Percentiles rank a stretch among this genome's conserved stretches.
Conservation (phyloP, 129 eudicot species). For the Oenanthe sinensis region DNA sequence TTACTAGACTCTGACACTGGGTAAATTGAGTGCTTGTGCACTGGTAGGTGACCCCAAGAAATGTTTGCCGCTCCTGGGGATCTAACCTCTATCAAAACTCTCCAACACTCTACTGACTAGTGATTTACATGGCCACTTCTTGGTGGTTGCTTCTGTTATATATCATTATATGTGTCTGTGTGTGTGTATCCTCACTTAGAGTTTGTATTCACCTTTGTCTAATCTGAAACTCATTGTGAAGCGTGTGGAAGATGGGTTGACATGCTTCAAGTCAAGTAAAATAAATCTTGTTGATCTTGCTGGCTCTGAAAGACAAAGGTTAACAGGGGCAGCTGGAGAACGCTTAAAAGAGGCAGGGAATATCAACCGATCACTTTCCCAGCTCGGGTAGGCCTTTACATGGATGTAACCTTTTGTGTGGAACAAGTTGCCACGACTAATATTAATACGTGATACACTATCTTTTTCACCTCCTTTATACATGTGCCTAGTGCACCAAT, state of each 20-base stretch:
- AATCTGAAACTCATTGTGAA: conserved; percentile 18
- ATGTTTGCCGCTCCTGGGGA: too few species aligned
- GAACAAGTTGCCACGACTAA: background rate
- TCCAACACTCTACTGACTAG: too few species aligned
- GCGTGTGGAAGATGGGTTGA: conserved; percentile 67
- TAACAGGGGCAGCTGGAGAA: conserved; percentile 96
- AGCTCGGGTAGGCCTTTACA: conserved; percentile 64
- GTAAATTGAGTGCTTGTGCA: too few species aligned
- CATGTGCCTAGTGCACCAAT: background rate
- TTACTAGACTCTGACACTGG: too few species aligned
- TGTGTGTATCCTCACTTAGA: background rate
- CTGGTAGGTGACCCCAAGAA: too few species aligned
- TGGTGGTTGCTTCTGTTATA: too few species aligned
- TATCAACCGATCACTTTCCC: conserved; percentile 92
- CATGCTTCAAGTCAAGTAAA: conserved; percentile 74
- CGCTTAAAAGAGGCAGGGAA: conserved; percentile 98
- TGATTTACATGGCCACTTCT: too few species aligned
- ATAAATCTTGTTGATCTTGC: conserved; percentile 98
- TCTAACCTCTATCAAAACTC: too few species aligned
- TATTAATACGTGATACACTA: background rate
- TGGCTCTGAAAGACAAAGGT: conserved; percentile 93
- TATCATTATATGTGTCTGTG: background rate
- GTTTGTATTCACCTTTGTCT: background rate
- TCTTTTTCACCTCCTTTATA: background rate
- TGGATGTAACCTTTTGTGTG: background rate